phyloP scores from a whole-genome alignment of 371 early-diverging fungal species.

The Enterospora canceri region DNA sequence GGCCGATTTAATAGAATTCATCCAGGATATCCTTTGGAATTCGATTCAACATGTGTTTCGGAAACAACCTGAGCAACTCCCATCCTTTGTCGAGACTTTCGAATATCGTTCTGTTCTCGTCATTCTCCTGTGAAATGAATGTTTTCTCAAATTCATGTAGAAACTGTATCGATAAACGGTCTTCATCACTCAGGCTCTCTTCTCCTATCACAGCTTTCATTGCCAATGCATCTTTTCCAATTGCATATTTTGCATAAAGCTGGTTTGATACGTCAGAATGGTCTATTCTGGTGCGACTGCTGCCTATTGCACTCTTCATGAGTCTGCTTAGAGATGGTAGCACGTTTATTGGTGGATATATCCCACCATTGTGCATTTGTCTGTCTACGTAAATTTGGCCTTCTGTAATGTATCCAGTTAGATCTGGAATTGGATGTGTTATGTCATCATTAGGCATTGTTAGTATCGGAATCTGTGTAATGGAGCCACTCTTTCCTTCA shows the following conservation, averaged over 20 bases:
- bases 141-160: conserved; percentile 94
- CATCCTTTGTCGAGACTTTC: conserved; percentile 94
- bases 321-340: conserved; percentile 93
- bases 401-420: conserved; percentile 99
- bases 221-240: conserved; percentile 94
- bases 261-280: conserved; percentile 99
- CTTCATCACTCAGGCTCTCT: conserved; percentile 91
- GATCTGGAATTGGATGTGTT: conserved; percentile 99
- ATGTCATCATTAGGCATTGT: conserved; percentile 99
- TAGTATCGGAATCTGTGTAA: conserved; percentile 98
- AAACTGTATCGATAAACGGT: conserved; percentile 91
- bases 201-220: conserved; percentile 99
- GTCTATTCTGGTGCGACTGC: conserved; percentile 92
- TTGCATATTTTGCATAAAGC: conserved; percentile 98
- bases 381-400: conserved; percentile 99
- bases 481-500: conserved; percentile 92
- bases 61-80: conserved; percentile 94
- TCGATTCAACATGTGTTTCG: conserved; percentile 96
- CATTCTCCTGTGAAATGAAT: conserved; percentile 82
- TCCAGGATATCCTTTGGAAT: conserved; percentile 85
- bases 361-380: conserved; percentile 93
- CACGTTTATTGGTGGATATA: conserved; percentile 99
- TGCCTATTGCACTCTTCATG: conserved; percentile 99
- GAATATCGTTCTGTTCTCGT: conserved; percentile 85
- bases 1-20: conserved; percentile 65